Evolutionary conservation across 2,329 filamentous ascomycete species (phyloP).

Genomic region (Scedosporium dehoogii): DNA sequence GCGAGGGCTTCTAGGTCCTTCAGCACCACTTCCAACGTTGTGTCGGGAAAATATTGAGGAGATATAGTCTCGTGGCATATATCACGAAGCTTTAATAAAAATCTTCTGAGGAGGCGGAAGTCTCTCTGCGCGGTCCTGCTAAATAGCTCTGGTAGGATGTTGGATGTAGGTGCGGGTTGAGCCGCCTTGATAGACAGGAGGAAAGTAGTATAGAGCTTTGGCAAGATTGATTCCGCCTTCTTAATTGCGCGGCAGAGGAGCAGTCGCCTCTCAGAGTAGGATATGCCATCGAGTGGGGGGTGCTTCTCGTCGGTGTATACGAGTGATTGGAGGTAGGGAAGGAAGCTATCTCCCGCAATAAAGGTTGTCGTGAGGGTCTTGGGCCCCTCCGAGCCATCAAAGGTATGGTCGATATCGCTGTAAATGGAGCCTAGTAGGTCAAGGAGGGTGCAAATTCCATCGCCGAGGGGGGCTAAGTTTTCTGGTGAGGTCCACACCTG

Average conservation of each 20-base stretch:
- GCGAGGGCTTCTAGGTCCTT: neutral
- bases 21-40: neutral
- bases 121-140: neutral
- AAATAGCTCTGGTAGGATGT: neutral
- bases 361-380: neutral
- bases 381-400: neutral
- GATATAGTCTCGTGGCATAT: neutral
- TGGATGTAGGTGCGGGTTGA: neutral
- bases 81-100: neutral
- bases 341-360: neutral
- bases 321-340: neutral
- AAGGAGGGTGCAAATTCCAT: neutral
- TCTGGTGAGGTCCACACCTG: neutral
- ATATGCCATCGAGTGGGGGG: neutral
- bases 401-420: neutral
- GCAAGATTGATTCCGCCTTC: neutral
- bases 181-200: neutral
- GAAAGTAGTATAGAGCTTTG: neutral
- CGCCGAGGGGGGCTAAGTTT: neutral
- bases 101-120: neutral
- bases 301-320: neutral
- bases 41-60: neutral
- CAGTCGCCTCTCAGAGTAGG: neutral
- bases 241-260: slow-evolving; percentile 2
- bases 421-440: neutral